Conservation (phyloP, 2,329 filamentous ascomycete species). For the Blumeria hordei region DNA sequence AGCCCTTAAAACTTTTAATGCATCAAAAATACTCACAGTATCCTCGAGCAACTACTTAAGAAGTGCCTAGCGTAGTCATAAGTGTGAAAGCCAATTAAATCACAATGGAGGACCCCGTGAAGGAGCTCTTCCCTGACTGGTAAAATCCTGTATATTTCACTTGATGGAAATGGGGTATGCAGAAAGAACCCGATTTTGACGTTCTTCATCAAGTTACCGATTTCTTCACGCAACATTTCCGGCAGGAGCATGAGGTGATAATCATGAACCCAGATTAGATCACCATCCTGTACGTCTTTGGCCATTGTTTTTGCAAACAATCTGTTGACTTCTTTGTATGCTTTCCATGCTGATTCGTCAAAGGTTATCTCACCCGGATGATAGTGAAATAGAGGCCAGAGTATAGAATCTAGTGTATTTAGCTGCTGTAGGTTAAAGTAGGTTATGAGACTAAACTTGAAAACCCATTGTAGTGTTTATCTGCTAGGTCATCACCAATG, state of each 20-base stretch:
- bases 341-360: slow-evolving; percentile 81
- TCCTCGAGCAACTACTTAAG: slow-evolving; percentile 84
- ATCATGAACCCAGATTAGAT: slow-evolving; percentile 95
- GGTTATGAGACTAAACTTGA: slow-evolving; percentile 40
- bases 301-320: slow-evolving; percentile 76
- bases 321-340: slow-evolving; percentile 79
- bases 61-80: slow-evolving; percentile 99
- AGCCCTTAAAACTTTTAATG: background rate
- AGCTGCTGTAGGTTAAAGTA: background rate
- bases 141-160: slow-evolving; percentile 87
- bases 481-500: slow-evolving; percentile 76
- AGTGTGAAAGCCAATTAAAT: slow-evolving; percentile 92
- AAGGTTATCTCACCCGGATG: slow-evolving; percentile 97
- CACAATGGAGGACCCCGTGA: slow-evolving; percentile 71
- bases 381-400: slow-evolving; percentile 98
- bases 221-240: slow-evolving; percentile 79
- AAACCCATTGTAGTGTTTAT: slow-evolving; percentile 94
- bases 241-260: slow-evolving; percentile 96
- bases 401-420: slow-evolving; percentile 50
- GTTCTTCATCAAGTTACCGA: slow-evolving; percentile 59
- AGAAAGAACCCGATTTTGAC: slow-evolving; percentile 97
- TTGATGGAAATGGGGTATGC: slow-evolving; percentile 90
- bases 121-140: slow-evolving; percentile 80
- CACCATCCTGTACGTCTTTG: slow-evolving; percentile 72
- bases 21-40: slow-evolving; percentile 32